A percentile compares a stretch with the other conserved stretches of the same genome.
These are phyloP conservation scores for Lepidium sativum DNA, from an alignment of 345 rosid species.

Conservation along the genomic window DNA sequence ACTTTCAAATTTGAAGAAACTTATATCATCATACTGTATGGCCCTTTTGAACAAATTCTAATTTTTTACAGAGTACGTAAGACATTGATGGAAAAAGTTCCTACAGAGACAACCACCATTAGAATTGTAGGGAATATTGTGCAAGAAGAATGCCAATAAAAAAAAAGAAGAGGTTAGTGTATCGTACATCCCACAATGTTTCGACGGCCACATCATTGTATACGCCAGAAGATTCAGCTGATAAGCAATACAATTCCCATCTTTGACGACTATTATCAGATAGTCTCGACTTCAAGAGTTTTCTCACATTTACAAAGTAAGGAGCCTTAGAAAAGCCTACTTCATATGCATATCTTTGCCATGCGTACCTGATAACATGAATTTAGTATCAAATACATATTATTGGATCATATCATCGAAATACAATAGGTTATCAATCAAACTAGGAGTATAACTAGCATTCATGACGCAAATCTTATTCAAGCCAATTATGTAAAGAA, in stretches of 20 bases:
- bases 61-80: constrained; percentile 68
- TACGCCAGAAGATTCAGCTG: constrained; percentile 36
- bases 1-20: neutral
- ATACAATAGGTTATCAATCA: too few relatives aligned
- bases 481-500: too few relatives aligned
- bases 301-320: constrained; percentile 29
- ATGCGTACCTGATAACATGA: too few relatives aligned
- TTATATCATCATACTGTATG: constrained; percentile 34
- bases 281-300: constrained; percentile 35
- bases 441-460: too few relatives aligned
- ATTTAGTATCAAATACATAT: too few relatives aligned
- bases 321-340: constrained; percentile 34
- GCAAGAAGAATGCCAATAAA: neutral
- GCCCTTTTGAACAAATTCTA: constrained; percentile 75
- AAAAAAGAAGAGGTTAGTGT: constrained; percentile 2
- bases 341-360: constrained; percentile 43
- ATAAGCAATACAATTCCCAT: constrained; percentile 47
- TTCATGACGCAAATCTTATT: too few relatives aligned
- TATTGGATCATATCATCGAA: too few relatives aligned
- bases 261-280: constrained; percentile 37
- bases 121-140: neutral
- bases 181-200: constrained; percentile 87
- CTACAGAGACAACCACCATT: constrained; percentile 13
- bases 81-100: constrained; percentile 51
- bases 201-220: constrained; percentile 50